Evolutionary conservation across 768 basidiomycete genomes (phyloP), one percentile per base, ranked within the genome.

Genomic region (Lactarius hengduanensis): DNA sequence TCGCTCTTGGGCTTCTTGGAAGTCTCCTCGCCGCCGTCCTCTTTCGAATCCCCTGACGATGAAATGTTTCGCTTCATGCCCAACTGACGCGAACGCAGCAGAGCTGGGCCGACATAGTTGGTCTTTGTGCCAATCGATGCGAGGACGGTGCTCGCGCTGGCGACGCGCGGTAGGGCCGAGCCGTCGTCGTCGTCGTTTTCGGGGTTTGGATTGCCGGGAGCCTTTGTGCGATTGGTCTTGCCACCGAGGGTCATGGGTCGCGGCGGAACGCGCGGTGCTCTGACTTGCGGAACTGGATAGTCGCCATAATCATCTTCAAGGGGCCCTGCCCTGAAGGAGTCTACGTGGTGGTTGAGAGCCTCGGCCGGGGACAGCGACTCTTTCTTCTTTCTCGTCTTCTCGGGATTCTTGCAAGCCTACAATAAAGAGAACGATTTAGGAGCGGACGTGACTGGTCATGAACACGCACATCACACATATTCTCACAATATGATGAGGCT

Each of bases 331-430:
- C 59, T 10, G 65, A 72, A 57, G 16, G 47, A 10, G 30, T 70
- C 41, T 10, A 59, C 40, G 9, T 72, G 73, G 0, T 73, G 64
- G 4, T 70, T 71, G 3, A 80, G 73, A 50, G 73, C 69, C 2
- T 77, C 80, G 36, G 77, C 73, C 2, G 77, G 74, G 0, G 86
- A 83, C 4, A 92, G 79, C n/a, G 80, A 82, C 30, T 69, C 72
- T 63, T 83, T 81, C 32, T 81, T 81, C 3, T 74, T 77, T 60
- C 74, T 80, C 0, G 85, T 83, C 77, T 87, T 92, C 28, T 87
- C 86, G 0, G 90, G 89, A 68, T 86, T 86, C 76, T 89, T 91
- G 78, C 92, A 94, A 3, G 92, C 82, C 92, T 93, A 62, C 47
- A 50, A 50, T 11, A 13, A 16, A 57, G 4, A 16, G 13, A 28